Evolutionary conservation across 768 basidiomycete genomes (phyloP).

Genomic region (Mycena filopes): DNA sequence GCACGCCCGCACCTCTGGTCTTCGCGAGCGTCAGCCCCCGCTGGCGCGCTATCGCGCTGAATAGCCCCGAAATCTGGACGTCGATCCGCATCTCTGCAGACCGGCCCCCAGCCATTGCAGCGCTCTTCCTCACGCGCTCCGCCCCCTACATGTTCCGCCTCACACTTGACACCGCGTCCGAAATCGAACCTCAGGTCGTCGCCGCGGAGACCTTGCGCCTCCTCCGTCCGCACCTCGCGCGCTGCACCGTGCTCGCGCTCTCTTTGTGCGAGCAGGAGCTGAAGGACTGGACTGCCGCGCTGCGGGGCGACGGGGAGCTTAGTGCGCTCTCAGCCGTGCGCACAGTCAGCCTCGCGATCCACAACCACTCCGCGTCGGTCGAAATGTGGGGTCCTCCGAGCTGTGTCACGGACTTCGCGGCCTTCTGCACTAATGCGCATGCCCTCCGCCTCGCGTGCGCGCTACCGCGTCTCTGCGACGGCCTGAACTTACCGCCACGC

Average conservation of each 20-base stretch:
- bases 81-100: conserved; percentile 1
- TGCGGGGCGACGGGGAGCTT: neutral
- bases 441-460: neutral
- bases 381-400: conserved; percentile 17
- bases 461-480: neutral
- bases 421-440: neutral
- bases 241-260: conserved; percentile 11
- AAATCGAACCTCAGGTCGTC: neutral
- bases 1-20: neutral
- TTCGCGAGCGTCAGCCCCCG: neutral
- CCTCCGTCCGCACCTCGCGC: neutral
- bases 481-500: neutral
- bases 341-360: neutral
- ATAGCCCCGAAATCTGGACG: conserved; percentile 10
- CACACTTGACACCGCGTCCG: conserved; percentile 5
- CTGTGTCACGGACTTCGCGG: neutral
- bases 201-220: neutral
- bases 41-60: conserved; percentile 5
- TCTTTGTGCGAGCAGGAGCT: conserved; percentile 2
- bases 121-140: neutral
- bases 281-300: neutral
- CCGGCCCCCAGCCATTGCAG: neutral
- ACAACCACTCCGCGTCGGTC: conserved; percentile 5
- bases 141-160: neutral
- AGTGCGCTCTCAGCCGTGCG: neutral